A percentile compares a stretch with the other conserved stretches of the same genome.
These are phyloP conservation scores for Cucumis hystrix DNA, from an alignment of 306 rosid genomes.

Conservation along the genomic window DNA sequence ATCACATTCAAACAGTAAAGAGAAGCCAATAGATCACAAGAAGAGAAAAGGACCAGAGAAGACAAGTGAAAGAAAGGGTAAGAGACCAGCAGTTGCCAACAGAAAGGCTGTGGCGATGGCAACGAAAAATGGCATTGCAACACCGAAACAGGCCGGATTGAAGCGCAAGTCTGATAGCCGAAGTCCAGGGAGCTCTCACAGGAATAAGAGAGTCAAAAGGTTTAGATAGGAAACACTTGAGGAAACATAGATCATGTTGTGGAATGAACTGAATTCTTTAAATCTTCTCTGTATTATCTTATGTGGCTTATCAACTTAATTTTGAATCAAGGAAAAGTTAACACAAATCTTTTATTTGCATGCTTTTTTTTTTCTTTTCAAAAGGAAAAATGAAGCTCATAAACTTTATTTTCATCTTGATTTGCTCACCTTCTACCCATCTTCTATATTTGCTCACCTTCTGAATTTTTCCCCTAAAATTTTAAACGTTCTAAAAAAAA, in stretches of 20 bases:
- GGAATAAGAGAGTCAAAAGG: slow-evolving; percentile 40
- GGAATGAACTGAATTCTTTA: neutral
- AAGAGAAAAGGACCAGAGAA: slow-evolving; percentile 15
- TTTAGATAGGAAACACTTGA: slow-evolving; percentile 19
- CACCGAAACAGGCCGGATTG: slow-evolving; percentile 34
- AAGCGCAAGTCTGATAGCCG: slow-evolving; percentile 77
- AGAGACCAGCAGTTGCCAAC: slow-evolving; percentile 85
- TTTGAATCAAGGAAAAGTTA: neutral
- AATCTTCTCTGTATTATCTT: neutral
- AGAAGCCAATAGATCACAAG: neutral
- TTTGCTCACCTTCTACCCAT: too few species aligned
- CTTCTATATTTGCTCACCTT: too few species aligned
- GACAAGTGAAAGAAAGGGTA: slow-evolving; percentile 29
- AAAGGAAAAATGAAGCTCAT: too few species aligned
- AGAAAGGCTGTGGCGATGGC: slow-evolving; percentile 38
- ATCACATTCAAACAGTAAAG: neutral
- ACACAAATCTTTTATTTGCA: neutral
- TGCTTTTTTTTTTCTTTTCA: too few species aligned
- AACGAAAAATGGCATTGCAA: slow-evolving; percentile 16
- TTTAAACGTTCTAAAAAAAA: too few species aligned
- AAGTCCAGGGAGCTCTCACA: slow-evolving; percentile 48
- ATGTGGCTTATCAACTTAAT: neutral
- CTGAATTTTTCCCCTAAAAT: too few species aligned
- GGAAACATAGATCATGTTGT: neutral
- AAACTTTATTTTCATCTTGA: too few species aligned